Percentiles rank a stretch among this genome's conserved stretches.
These are phyloP conservation scores for Lentinula boryana DNA, from an alignment of 768 basidiomycete genomes.

Conservation along the genomic window DNA sequence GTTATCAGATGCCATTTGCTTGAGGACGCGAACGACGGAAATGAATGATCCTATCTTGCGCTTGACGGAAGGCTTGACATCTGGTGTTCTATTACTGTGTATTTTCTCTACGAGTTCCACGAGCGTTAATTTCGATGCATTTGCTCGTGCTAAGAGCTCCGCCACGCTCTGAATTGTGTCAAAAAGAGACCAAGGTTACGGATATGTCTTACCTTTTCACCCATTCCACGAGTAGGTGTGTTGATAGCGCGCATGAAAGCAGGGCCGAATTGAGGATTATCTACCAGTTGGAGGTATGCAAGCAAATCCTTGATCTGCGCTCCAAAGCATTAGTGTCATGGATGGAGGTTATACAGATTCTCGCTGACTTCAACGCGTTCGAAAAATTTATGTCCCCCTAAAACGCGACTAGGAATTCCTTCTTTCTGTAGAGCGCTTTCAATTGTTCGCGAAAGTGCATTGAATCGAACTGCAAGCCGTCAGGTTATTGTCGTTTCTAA, in stretches of 20 bases:
- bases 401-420: conserved; percentile 70
- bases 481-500: neutral
- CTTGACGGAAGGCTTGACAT: conserved; percentile 62
- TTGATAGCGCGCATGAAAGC: conserved; percentile 73
- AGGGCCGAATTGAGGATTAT: conserved; percentile 62
- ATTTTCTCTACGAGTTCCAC: conserved; percentile 61
- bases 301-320: conserved; percentile 72
- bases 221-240: conserved; percentile 64
- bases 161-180: conserved; percentile 42
- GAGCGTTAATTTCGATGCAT: conserved; percentile 43
- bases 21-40: conserved; percentile 43
- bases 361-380: conserved; percentile 65
- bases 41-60: conserved; percentile 61
- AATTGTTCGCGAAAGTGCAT: conserved; percentile 68
- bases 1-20: conserved; percentile 51
- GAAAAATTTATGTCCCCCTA: conserved; percentile 84
- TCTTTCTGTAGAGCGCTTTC: conserved; percentile 74
- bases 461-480: conserved; percentile 59
- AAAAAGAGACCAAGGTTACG: neutral
- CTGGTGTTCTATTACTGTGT: conserved; percentile 50
- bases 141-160: conserved; percentile 51
- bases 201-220: conserved; percentile 54
- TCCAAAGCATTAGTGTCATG: neutral
- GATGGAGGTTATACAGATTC: neutral
- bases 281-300: conserved; percentile 76